Conservation (phyloP, 148 eudicot species). For the Tetragonia tetragonoides region DNA sequence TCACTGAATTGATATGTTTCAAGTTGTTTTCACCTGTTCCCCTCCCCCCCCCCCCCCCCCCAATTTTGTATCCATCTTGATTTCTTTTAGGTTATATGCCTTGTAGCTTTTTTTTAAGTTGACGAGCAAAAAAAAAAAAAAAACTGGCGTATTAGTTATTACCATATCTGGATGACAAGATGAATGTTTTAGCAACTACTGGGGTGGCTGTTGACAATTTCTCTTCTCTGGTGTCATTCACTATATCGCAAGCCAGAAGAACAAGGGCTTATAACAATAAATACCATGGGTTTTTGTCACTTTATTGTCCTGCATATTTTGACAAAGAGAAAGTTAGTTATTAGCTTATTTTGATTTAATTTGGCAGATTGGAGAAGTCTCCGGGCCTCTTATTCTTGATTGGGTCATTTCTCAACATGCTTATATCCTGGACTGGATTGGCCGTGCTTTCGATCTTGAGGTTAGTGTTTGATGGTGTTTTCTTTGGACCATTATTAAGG, state of each 20-base stretch:
- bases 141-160: neutral
- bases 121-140: too few relatives aligned
- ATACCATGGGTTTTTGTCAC: neutral
- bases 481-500: neutral
- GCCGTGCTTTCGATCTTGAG: slow-evolving; percentile 89
- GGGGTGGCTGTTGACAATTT: neutral
- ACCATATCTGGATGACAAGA: neutral
- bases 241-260: neutral
- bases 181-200: neutral
- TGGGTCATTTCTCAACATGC: slow-evolving; percentile 85
- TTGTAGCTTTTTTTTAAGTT: neutral
- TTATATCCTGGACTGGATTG: slow-evolving; percentile 79
- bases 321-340: neutral
- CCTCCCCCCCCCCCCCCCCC: neutral
- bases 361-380: slow-evolving; percentile 62
- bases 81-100: neutral
- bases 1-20: slow-evolving; percentile 1
- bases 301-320: slow-evolving; percentile 1
- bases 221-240: neutral
- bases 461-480: slow-evolving; percentile 33
- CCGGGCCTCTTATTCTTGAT: slow-evolving; percentile 76
- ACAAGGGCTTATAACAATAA: slow-evolving; percentile 4
- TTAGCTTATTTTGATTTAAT: slow-evolving; percentile 14
- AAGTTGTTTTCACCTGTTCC: neutral
- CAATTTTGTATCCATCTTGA: neutral